Conservation (phyloP, 2,329 filamentous ascomycete genomes). For the Alternaria burnsii region DNA sequence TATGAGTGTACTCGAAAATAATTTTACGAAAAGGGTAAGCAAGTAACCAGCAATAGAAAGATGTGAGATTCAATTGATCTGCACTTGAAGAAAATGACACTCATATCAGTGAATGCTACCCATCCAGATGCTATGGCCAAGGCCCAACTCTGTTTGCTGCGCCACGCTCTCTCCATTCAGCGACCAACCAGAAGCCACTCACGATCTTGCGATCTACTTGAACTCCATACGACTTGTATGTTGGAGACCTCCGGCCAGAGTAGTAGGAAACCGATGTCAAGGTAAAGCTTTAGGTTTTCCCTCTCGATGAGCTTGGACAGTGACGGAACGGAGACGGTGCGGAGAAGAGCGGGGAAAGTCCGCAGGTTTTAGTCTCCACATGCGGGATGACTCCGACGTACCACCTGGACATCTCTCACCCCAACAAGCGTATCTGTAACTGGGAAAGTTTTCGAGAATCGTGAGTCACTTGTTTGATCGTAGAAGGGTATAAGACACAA, state of each 20-base stretch:
- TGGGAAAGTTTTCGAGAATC: neutral
- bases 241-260: rapidly evolving
- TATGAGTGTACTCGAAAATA: neutral
- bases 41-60: neutral
- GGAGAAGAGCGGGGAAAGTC: conserved; percentile 3
- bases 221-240: neutral
- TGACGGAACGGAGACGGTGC: neutral
- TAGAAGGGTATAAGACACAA: neutral
- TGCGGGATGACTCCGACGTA: neutral
- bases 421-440: neutral
- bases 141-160: neutral
- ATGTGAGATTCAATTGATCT: neutral
- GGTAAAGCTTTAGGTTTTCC: neutral
- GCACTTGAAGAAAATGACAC: neutral
- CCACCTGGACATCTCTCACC: neutral
- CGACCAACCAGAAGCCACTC: neutral
- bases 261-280: neutral
- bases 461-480: neutral
- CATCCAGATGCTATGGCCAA: neutral
- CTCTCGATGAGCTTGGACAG: neutral
- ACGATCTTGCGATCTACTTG: neutral
- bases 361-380: neutral
- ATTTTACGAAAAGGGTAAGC: neutral
- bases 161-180: neutral
- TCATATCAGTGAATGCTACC: neutral